Evolutionary conservation across 441 rosid species (phyloP).

Genomic region (Gossypium davidsonii): DNA sequence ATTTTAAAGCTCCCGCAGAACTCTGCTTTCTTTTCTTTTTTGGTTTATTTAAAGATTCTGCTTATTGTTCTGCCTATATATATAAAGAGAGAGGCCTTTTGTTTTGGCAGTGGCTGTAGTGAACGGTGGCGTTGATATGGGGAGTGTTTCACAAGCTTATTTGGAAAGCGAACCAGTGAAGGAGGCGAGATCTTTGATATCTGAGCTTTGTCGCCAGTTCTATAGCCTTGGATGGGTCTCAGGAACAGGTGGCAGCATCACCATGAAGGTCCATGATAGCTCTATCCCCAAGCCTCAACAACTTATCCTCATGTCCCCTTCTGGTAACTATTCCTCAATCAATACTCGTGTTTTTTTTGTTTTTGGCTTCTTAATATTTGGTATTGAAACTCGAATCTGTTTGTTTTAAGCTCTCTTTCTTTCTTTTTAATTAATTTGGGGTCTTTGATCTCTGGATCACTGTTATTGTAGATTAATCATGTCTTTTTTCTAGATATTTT

Average conservation of each 20-base stretch:
- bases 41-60: constrained; percentile 1
- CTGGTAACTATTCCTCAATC: constrained; percentile 40
- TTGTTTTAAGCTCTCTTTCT: neutral
- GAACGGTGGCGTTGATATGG: constrained; percentile 27
- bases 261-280: constrained; percentile 76
- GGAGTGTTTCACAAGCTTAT: constrained; percentile 56
- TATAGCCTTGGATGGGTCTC: constrained; percentile 91
- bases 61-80: neutral
- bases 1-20: neutral
- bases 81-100: neutral
- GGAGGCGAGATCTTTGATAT: constrained; percentile 53
- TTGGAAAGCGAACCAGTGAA: constrained; percentile 58
- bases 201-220: constrained; percentile 89
- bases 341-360: neutral
- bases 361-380: constrained; percentile 9
- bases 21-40: neutral
- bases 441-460: neutral
- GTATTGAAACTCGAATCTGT: neutral
- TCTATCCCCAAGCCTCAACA: constrained; percentile 64
- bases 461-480: neutral
- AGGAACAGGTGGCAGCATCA: constrained; percentile 93
- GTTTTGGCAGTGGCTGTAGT: constrained; percentile 29
- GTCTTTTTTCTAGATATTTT: neutral
- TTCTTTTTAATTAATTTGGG: neutral
- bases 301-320: constrained; percentile 94